Evolutionary conservation across 306 rosid genomes (phyloP), one percentile per base, ranked within the genome.

Genomic region (Castanea mollissima): DNA sequence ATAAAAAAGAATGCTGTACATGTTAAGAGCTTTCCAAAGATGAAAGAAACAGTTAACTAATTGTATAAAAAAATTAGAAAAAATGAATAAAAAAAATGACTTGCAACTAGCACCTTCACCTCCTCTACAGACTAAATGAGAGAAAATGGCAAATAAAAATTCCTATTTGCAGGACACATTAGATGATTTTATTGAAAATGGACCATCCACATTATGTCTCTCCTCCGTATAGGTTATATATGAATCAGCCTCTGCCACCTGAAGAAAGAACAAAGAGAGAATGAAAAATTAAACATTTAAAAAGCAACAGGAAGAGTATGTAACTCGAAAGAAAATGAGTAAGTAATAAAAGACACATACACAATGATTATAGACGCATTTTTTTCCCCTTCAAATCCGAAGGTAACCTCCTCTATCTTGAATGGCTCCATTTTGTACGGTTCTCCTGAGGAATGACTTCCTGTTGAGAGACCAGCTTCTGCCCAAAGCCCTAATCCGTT

Each of bases 401-500:
- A 92, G 97, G 86, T 95, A 95, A 60, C 97, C 94, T 55, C 87
- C 85, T 79, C 91, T 84, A 27, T 84, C 88, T 59, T 86, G 85
- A 76, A 63, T 84, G 29, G 81, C 90, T 35, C 75, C 72, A 68
- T 35, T 70, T 64, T 79, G 81, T 58, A 75, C 62, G 56, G 89
- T 76, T 88, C 93, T 88, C 81, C 70, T 91, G 16, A 89, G 89
- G 79, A 90, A 83, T 54, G 97, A 93, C 76, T 89, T 95, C 88
- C 88, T 85, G 80, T 88, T 93, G 65, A 91, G 75, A 4, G 99
- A 89, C 98, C 97, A 95, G 85, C 84, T 90, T 86, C 86, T 88
- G 21, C 85, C 83, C 73, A 81, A 35, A 29, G 32, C 52, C 55
- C 83, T 85, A 51, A 52, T 82, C 9, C 83, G 89, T 74, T 77